Evolutionary conservation across 768 basidiomycete genomes (phyloP).

Genomic region (Dacryopinax spathularia): DNA sequence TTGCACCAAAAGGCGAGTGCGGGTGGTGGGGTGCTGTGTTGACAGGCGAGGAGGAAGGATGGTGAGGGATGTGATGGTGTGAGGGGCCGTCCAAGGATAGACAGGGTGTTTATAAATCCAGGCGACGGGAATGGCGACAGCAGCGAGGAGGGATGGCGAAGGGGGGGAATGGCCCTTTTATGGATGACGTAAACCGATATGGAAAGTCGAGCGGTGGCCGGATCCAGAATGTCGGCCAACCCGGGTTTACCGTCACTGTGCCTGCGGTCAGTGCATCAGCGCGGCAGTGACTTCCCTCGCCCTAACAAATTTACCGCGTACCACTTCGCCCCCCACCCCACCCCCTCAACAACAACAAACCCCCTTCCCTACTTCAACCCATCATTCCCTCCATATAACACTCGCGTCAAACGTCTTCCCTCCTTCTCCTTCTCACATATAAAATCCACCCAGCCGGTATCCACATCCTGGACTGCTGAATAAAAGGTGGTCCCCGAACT

Average conservation of each 20-base stretch:
- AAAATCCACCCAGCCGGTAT: background rate
- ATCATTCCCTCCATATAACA: background rate
- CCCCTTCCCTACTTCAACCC: background rate
- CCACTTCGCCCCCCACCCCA: too few relatives aligned
- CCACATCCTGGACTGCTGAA: background rate
- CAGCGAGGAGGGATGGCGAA: background rate
- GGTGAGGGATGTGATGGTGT: background rate
- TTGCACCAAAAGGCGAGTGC: too few relatives aligned
- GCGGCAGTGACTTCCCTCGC: too few relatives aligned
- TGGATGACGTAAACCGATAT: background rate
- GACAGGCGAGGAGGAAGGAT: too few relatives aligned
- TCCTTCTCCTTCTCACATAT: background rate
- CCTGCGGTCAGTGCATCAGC: too few relatives aligned
- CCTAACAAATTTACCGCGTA: too few relatives aligned
- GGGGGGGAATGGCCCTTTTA: background rate
- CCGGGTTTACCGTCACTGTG: too few relatives aligned
- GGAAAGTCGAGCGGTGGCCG: background rate
- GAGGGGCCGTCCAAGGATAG: constrained; percentile 1
- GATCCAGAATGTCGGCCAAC: too few relatives aligned
- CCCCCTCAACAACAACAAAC: too few relatives aligned
- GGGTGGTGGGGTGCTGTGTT: too few relatives aligned
- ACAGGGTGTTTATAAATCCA: background rate
- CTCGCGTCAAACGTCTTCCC: background rate
- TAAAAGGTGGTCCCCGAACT: constrained; percentile 3
- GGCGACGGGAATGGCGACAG: background rate